A percentile compares a stretch with the other conserved stretches of the same genome.
phyloP scores from a whole-genome alignment of 176 grass and related monocot species.

The Chrysopogon serrulatus region DNA sequence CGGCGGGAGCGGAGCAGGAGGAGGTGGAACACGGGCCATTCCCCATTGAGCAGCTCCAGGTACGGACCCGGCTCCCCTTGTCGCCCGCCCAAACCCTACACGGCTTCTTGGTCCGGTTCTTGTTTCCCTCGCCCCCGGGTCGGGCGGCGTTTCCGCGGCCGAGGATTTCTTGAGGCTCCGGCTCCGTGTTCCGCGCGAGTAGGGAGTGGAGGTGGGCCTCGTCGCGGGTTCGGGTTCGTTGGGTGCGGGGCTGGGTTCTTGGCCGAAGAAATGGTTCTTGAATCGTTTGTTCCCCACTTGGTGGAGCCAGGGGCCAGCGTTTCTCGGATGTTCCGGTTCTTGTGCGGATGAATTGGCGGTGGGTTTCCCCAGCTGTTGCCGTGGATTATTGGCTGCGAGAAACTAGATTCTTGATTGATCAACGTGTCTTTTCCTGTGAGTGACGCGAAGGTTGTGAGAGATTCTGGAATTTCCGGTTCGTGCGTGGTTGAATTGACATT shows the following conservation, averaged over 20 bases:
- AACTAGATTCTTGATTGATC: neutral
- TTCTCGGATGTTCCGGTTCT: neutral
- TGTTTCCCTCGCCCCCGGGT: neutral
- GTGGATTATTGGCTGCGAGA: neutral
- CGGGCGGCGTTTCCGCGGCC: neutral
- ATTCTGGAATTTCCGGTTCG: neutral
- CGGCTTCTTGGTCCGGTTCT: neutral
- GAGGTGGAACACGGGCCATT: constrained; percentile 76
- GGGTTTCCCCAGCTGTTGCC: neutral
- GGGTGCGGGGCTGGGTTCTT: neutral
- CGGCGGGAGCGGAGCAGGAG: constrained; percentile 37
- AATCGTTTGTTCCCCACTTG: neutral
- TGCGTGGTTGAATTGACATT: neutral
- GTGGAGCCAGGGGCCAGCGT: neutral
- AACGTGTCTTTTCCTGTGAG: neutral
- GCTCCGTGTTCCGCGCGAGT: neutral
- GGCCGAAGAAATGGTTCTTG: neutral
- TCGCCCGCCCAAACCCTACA: constrained; percentile 32
- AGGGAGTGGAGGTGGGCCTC: neutral
- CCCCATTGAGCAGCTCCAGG: constrained; percentile 82
- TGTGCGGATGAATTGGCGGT: neutral
- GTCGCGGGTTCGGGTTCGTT: neutral
- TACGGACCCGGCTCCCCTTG: neutral
- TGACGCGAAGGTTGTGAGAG: neutral
- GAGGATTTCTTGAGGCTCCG: constrained; percentile 10